These are phyloP conservation scores for Gossypium australe DNA, from an alignment of 345 rosid species.

Conservation along the genomic window DNA sequence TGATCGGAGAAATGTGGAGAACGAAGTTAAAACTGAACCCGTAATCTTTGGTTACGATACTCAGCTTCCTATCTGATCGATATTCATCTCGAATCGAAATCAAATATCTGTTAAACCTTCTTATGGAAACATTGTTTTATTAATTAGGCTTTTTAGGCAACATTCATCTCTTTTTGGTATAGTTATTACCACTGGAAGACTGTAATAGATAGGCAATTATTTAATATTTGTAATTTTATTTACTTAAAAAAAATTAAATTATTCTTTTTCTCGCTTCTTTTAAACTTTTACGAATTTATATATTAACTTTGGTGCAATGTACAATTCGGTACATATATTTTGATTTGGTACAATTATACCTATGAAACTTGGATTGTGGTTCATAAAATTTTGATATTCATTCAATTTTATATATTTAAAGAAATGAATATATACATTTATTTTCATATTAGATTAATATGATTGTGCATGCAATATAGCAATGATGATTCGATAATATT, in stretches of 20 bases:
- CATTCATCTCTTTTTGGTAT: not conserved
- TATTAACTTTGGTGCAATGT: no score
- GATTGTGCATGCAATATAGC: no score
- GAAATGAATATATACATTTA: no score
- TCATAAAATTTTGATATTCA: not conserved
- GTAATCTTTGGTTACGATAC: slow-evolving; percentile 23
- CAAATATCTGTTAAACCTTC: not conserved
- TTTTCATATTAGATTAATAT: no score
- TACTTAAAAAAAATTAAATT: not conserved
- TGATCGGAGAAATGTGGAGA: slow-evolving; percentile 86
- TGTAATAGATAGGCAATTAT: not conserved
- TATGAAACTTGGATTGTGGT: not conserved
- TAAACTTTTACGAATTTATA: no score
- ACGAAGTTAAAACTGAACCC: slow-evolving; percentile 58
- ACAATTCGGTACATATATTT: no score
- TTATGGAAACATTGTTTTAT: not conserved
- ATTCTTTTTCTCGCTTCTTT: not conserved
- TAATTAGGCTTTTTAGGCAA: not conserved
- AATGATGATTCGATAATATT: no score
- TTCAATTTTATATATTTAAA: no score
- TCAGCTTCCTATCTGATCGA: not conserved
- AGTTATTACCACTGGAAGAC: not conserved
- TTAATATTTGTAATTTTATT: not conserved
- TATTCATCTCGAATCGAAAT: slow-evolving; percentile 3
- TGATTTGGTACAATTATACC: no score